These are phyloP conservation scores for Obba rivulosa DNA, from an alignment of 768 basidiomycete genomes.

Conservation along the genomic window DNA sequence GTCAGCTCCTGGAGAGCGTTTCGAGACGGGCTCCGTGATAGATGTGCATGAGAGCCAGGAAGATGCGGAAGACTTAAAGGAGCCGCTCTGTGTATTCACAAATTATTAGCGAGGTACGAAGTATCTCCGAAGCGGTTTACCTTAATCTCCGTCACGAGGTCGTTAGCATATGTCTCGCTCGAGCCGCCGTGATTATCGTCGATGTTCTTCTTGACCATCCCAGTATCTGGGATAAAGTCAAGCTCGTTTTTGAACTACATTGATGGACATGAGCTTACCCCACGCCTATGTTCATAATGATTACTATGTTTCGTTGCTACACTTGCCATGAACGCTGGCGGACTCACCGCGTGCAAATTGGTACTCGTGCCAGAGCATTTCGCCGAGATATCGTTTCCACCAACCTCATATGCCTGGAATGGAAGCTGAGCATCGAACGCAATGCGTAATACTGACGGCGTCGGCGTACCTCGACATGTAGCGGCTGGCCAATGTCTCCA, in stretches of 20 bases:
- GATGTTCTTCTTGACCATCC: constrained; percentile 22
- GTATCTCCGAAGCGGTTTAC: too few species aligned
- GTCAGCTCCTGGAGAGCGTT: constrained; percentile 17
- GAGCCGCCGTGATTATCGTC: constrained; percentile 18
- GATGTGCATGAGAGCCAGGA: constrained; percentile 25
- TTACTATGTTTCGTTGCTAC: neutral
- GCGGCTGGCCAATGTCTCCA: constrained; percentile 24
- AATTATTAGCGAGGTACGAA: neutral
- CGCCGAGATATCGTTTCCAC: constrained; percentile 23
- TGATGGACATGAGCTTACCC: constrained; percentile 5
- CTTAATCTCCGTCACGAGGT: constrained; percentile 31
- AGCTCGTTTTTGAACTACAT: neutral
- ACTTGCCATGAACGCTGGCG: neutral
- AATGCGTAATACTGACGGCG: too few species aligned
- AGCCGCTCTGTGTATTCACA: constrained; percentile 17
- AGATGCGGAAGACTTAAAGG: constrained; percentile 16
- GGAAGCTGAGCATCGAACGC: neutral
- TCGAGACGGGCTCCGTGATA: constrained; percentile 18
- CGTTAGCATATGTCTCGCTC: constrained; percentile 15
- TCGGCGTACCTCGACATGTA: constrained; percentile 19
- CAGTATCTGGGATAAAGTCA: constrained; percentile 14
- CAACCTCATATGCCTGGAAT: constrained; percentile 18
- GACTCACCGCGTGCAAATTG: constrained; percentile 21
- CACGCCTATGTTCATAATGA: constrained; percentile 7
- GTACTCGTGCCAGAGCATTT: constrained; percentile 19